Evolutionary conservation across 148 eudicot genomes (phyloP), one percentile per base, ranked within the genome.

Genomic region (Camellia sinensis): DNA sequence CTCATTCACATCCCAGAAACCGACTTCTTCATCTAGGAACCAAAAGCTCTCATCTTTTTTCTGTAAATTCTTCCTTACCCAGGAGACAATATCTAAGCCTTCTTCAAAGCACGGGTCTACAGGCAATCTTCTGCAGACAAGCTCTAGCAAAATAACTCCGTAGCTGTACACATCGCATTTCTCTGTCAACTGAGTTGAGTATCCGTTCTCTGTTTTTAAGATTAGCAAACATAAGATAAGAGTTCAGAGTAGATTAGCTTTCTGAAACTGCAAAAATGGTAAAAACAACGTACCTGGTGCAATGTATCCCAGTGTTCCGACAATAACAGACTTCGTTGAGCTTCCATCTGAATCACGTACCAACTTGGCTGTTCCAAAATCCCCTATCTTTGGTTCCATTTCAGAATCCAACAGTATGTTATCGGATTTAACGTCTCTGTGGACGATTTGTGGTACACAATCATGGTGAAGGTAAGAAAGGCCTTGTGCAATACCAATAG

Each of bases 221-320:
- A 45, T 10, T 12, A 45, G 3, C 18, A 44, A 43, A 75, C 18
- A 60, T 12, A 18, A 45, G 73, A 69, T 48, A 44, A 68, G 72
- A 21, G 43, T 69, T 6, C 12, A 4, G 6, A 40, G 17, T 73
- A 73, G 43, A 15, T 3, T 66, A 50, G 3, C 57, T 59, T 57
- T 29, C 18, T 9, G 10, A 74, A 63, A 22, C 8, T 45, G 17
- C 37, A 7, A 45, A 2, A 71, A 15, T 5, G 46, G 7, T 4
- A 52, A 13, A 50, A 50, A 72, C 4, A 17, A 50, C 1, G 19
- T 73, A 74, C 73, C 82, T 62, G 78, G 82, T 61, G 82, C 82
- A 57, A 80, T 73, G 77, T 72, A 80, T 6, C 82, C 82, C 63
- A 73, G 82, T 62, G 82, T 80, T 48, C 82, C 82, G 19, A 80